Evolutionary conservation across 2,329 filamentous ascomycete species (phyloP).

Genomic region (Penicillium freii): DNA sequence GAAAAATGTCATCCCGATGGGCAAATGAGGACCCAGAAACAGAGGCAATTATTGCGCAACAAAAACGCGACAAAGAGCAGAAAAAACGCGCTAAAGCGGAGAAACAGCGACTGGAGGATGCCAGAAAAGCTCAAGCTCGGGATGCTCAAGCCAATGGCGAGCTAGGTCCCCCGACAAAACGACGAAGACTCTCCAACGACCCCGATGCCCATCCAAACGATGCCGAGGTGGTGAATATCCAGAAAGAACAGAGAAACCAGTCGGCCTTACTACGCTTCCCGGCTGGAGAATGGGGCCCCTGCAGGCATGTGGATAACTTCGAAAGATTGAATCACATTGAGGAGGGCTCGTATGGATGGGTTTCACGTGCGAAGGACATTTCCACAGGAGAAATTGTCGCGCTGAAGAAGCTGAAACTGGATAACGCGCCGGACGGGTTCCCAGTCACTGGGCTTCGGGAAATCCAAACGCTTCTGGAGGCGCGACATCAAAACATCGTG

Average conservation of each 20-base stretch:
- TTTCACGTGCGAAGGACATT: conserved; percentile 76
- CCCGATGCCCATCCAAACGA: conserved; percentile 23
- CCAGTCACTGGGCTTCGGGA: conserved; percentile 91
- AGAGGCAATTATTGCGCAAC: conserved; percentile 63
- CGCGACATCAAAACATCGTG: conserved; percentile 79
- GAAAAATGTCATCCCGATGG: conserved; percentile 76
- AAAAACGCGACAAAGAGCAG: conserved; percentile 80
- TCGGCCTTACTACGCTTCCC: conserved; percentile 70
- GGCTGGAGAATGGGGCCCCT: conserved; percentile 64
- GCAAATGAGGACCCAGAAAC: conserved; percentile 79
- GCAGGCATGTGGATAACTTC: conserved; percentile 80
- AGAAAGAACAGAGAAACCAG: conserved; percentile 35
- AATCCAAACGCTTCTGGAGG: conserved; percentile 84
- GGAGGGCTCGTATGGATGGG: conserved; percentile 94
- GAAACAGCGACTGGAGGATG: conserved; percentile 68
- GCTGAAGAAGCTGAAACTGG: conserved; percentile 90
- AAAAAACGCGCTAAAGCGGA: conserved; percentile 82
- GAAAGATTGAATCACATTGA: conserved; percentile 95
- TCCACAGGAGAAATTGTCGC: conserved; percentile 78
- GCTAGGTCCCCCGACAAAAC: conserved; percentile 55
- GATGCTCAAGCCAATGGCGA: conserved; percentile 30
- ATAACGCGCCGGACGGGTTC: conserved; percentile 73
- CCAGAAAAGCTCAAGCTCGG: conserved; percentile 38
- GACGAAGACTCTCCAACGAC: conserved; percentile 60
- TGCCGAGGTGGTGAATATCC: conserved; percentile 20